These are phyloP conservation scores for Fabrea salina DNA, from an alignment of 169 alveolate species.

Conservation along the genomic window DNA sequence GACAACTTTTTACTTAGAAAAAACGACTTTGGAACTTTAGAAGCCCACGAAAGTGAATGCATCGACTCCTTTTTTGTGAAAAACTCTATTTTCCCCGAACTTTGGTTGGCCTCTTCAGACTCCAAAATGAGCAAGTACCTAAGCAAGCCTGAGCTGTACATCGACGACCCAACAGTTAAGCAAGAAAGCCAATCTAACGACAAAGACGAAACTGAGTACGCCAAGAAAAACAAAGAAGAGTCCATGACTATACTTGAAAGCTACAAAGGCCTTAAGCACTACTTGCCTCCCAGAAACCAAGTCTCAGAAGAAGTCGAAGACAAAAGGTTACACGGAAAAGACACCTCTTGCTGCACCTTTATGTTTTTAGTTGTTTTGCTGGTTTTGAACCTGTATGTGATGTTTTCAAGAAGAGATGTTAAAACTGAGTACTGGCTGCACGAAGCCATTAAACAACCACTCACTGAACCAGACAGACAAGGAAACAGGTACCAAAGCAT, in stretches of 20 bases:
- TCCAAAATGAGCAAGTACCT: background rate
- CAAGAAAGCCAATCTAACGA: background rate
- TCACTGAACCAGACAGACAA: background rate
- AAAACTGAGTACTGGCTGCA: background rate
- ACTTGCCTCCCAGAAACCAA: background rate
- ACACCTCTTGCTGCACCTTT: constrained; percentile 2
- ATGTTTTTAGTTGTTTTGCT: background rate
- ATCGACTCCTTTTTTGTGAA: background rate
- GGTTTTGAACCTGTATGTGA: background rate
- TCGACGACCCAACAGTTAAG: constrained; percentile 8
- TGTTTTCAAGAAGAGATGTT: background rate
- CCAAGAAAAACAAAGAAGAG: background rate
- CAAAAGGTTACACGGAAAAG: constrained; percentile 1
- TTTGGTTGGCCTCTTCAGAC: background rate
- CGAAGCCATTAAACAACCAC: background rate
- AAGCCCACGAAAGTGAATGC: background rate
- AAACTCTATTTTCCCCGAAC: constrained; percentile 11
- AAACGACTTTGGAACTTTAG: background rate
- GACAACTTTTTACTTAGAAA: background rate
- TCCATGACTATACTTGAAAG: background rate
- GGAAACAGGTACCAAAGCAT: background rate
- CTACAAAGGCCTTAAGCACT: background rate
- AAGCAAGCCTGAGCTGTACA: constrained; percentile 19
- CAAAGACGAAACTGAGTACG: background rate
- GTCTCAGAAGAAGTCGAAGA: background rate